phyloP scores from a whole-genome alignment of 495 filamentous ascomycete genomes.

The Alectoria sarmentosa region DNA sequence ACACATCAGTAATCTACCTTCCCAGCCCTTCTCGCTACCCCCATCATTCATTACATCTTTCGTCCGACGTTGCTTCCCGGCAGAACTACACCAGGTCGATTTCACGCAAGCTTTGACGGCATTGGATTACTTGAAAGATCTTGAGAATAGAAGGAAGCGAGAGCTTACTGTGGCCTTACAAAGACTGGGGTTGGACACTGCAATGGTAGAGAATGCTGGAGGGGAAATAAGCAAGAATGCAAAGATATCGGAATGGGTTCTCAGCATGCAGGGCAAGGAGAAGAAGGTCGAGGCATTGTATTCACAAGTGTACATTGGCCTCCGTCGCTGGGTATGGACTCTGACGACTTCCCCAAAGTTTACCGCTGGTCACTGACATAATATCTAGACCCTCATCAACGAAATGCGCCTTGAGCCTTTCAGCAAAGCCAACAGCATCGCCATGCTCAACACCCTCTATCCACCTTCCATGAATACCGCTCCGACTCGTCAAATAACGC shows the following conservation, averaged over 20 bases:
- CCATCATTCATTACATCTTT: constrained; percentile 61
- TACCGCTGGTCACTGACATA: constrained; percentile 21
- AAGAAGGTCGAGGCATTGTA: constrained; percentile 55
- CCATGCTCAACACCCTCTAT: constrained; percentile 73
- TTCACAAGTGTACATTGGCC: constrained; percentile 56
- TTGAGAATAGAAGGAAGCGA: constrained; percentile 57
- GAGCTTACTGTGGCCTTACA: constrained; percentile 45
- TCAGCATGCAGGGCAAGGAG: constrained; percentile 45
- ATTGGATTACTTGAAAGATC: constrained; percentile 63
- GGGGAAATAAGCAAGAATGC: constrained; percentile 41
- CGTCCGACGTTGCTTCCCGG: constrained; percentile 54
- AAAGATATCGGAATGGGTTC: constrained; percentile 48
- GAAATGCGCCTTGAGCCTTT: constrained; percentile 59
- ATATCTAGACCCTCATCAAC: constrained; percentile 56
- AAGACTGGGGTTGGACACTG: constrained; percentile 38
- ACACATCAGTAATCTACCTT: constrained; percentile 55
- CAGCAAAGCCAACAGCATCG: constrained; percentile 63
- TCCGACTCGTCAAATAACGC: constrained; percentile 50
- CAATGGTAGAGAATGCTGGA: constrained; percentile 33
- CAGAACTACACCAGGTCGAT: constrained; percentile 52
- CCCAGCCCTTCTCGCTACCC: constrained; percentile 59
- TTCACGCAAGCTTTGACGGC: constrained; percentile 66
- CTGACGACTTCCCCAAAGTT: constrained; percentile 13
- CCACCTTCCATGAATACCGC: constrained; percentile 42
- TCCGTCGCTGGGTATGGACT: constrained; percentile 60